Evolutionary conservation across 2,329 filamentous ascomycete genomes (phyloP).

Genomic region (Aspergillus sp.): DNA sequence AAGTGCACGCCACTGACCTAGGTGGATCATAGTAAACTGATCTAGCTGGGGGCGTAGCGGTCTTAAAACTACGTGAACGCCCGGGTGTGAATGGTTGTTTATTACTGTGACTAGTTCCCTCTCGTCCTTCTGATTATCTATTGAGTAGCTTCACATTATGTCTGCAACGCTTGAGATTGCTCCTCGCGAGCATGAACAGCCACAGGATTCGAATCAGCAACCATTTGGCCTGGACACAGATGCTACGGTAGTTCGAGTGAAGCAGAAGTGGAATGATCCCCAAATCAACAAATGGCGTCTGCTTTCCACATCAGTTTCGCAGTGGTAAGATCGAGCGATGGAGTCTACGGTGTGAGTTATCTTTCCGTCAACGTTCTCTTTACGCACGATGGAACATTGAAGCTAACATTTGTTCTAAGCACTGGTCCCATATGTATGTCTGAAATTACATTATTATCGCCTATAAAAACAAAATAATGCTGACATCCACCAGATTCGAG

Average conservation of each 20-base stretch:
- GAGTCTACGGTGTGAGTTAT: slow-evolving; percentile 52
- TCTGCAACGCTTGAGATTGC: slow-evolving; percentile 4
- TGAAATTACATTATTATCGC: no score
- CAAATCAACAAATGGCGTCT: slow-evolving; percentile 19
- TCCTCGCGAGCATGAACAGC: neutral
- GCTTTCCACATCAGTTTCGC: slow-evolving; percentile 50
- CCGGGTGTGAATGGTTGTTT: neutral
- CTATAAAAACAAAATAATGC: neutral
- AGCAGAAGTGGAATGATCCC: slow-evolving; percentile 19
- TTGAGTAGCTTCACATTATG: neutral
- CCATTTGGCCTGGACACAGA: slow-evolving; percentile 3
- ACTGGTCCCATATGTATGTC: slow-evolving; percentile 48
- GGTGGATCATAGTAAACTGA: neutral
- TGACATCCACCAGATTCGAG: neutral
- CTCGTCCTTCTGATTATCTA: neutral
- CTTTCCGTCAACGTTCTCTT: neutral
- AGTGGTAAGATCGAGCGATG: slow-evolving; percentile 56
- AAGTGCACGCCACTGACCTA: neutral
- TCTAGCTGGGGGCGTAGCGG: neutral
- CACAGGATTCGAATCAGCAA: neutral
- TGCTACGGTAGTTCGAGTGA: slow-evolving; percentile 4
- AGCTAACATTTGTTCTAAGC: slow-evolving; percentile 29
- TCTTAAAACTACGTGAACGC: neutral
- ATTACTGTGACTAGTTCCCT: neutral
- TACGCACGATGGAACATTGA: slow-evolving; percentile 8